A percentile compares a stretch with the other conserved stretches of the same genome.
Conservation (phyloP, 306 rosid genomes). For the Inga leiocalycina region DNA sequence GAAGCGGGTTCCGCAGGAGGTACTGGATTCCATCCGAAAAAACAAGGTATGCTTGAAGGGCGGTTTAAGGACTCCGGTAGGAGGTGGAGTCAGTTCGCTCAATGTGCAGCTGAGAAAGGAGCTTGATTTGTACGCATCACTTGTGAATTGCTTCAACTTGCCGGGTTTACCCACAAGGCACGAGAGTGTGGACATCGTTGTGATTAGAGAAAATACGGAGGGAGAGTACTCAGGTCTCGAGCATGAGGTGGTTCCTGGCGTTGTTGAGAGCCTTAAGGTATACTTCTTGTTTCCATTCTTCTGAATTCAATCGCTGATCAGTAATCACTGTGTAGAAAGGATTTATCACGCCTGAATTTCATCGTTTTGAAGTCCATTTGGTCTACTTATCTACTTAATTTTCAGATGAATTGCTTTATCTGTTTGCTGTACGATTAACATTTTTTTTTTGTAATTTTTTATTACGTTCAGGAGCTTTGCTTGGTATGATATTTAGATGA, state of each 20-base stretch:
- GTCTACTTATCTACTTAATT: no score
- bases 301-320: neutral
- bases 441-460: no score
- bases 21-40: constrained; percentile 35
- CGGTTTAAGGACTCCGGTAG: constrained; percentile 39
- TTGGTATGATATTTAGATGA: no score
- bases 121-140: constrained; percentile 38
- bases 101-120: constrained; percentile 37
- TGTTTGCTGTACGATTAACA: no score
- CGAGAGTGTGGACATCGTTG: constrained; percentile 39
- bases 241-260: constrained; percentile 45
- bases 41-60: constrained; percentile 46
- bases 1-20: constrained; percentile 42
- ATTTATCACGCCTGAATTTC: no score
- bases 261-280: constrained; percentile 46
- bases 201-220: constrained; percentile 38
- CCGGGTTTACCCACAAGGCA: constrained; percentile 49
- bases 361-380: no score
- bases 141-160: constrained; percentile 61
- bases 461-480: no score
- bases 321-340: no score
- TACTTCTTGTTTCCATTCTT: neutral
- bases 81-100: constrained; percentile 43
- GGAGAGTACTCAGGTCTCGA: constrained; percentile 40
- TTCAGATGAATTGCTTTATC: no score